These are phyloP conservation scores for Thraustochytrium striatum DNA, from an alignment of 352 stramenopile species.

Conservation along the genomic window DNA sequence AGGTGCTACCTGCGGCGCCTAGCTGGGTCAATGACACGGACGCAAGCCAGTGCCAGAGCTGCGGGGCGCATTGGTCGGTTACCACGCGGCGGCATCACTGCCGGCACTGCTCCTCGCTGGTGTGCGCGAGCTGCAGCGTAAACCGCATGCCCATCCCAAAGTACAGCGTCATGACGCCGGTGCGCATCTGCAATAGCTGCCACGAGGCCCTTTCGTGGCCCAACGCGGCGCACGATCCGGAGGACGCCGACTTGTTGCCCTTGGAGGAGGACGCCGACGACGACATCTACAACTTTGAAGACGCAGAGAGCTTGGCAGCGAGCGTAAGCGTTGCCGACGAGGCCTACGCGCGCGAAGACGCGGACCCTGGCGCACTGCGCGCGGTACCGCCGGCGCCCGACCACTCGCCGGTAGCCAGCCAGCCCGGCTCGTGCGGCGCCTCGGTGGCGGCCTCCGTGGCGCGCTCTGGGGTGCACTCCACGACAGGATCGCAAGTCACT, in stretches of 20 bases:
- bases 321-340: too few relatives aligned
- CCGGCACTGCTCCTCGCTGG: constrained; percentile 15
- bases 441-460: too few relatives aligned
- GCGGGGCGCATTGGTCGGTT: not conserved
- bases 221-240: not conserved
- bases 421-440: too few relatives aligned
- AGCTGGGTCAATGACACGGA: constrained; percentile 29
- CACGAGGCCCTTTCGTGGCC: constrained; percentile 42
- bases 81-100: constrained; percentile 36
- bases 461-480: too few relatives aligned
- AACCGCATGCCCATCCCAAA: not conserved
- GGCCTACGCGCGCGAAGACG: too few relatives aligned
- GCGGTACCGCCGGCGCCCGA: too few relatives aligned
- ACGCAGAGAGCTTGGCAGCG: too few relatives aligned
- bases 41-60: constrained; percentile 7
- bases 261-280: not conserved
- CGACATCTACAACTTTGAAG: not conserved
- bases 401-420: too few relatives aligned
- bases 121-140: not conserved
- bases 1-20: constrained; percentile 1
- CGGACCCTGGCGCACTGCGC: too few relatives aligned
- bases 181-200: constrained; percentile 29
- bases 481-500: too few relatives aligned
- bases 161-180: not conserved
- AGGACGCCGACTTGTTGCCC: too few relatives aligned